These are phyloP conservation scores for Thelonectria discophora DNA, from an alignment of 2,329 filamentous ascomycete species.

Conservation along the genomic window DNA sequence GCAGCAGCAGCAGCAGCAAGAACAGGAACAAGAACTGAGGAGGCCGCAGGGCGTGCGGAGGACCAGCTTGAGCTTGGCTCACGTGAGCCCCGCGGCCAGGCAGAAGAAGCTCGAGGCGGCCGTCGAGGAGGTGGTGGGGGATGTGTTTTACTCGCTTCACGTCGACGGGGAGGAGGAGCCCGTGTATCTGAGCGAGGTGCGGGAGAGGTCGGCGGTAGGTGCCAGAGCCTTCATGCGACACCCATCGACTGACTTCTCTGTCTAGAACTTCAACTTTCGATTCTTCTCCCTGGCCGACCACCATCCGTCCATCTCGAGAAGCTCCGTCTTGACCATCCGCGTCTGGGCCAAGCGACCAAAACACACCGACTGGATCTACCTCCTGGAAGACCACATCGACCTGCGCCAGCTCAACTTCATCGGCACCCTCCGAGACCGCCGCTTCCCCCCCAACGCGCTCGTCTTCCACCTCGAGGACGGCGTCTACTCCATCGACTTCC, in stretches of 20 bases:
- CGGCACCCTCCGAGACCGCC: conserved; percentile 73
- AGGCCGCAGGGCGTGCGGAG: conserved; percentile 49
- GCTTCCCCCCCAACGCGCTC: conserved; percentile 82
- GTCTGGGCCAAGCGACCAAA: conserved; percentile 74
- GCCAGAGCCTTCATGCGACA: too few species aligned
- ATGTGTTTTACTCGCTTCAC: conserved; percentile 90
- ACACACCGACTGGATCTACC: conserved; percentile 62
- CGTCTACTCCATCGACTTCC: conserved; percentile 82
- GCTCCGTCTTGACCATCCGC: conserved; percentile 71
- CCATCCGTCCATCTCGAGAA: conserved; percentile 70
- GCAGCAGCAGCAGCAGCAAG: conserved; percentile 32
- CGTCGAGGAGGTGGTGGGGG: conserved; percentile 76
- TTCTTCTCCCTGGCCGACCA: conserved; percentile 79
- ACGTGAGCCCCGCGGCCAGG: conserved; percentile 58
- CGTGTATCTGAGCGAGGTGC: conserved; percentile 88
- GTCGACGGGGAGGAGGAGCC: conserved; percentile 72
- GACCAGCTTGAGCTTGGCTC: conserved; percentile 60
- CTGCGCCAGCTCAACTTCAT: conserved; percentile 81
- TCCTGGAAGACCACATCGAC: conserved; percentile 78
- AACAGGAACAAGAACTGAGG: conserved; percentile 9
- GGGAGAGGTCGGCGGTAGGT: conserved; percentile 74
- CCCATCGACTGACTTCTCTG: conserved; percentile 17
- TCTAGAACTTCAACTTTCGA: conserved; percentile 83
- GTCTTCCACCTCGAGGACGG: conserved; percentile 88
- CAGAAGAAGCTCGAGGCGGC: conserved; percentile 82